phyloP scores from a whole-genome alignment of 257 asterid species.

The Solanum bulbocastanum region DNA sequence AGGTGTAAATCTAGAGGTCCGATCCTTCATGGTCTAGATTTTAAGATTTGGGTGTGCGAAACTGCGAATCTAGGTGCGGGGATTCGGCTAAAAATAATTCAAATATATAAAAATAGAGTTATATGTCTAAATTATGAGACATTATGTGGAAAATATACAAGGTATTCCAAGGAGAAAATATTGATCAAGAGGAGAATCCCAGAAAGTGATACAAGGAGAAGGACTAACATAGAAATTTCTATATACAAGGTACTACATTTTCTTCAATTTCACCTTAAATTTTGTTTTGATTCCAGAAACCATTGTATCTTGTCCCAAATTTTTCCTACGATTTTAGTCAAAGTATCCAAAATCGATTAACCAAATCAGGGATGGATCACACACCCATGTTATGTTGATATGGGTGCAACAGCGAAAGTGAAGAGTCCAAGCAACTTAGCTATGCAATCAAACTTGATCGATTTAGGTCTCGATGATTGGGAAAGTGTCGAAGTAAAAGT shows the following conservation, averaged over 20 bases:
- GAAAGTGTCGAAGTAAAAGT: background rate
- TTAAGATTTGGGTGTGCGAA: background rate
- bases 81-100: background rate
- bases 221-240: background rate
- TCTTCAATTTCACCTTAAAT: background rate
- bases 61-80: background rate
- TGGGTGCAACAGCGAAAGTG: background rate
- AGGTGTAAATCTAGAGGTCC: background rate
- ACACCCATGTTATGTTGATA: background rate
- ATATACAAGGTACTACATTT: background rate
- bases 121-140: background rate
- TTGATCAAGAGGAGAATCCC: background rate
- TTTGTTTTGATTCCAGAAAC: background rate
- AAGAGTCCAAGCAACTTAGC: background rate
- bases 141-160: background rate
- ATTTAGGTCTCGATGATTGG: background rate
- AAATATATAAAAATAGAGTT: background rate
- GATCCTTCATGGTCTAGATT: background rate
- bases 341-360: background rate
- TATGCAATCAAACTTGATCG: background rate
- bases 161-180: background rate
- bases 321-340: background rate
- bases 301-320: background rate
- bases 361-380: background rate
- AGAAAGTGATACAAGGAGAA: background rate